Evolutionary conservation across 106 monocot genomes (phyloP).

Genomic region (Apostasia ramifera): DNA sequence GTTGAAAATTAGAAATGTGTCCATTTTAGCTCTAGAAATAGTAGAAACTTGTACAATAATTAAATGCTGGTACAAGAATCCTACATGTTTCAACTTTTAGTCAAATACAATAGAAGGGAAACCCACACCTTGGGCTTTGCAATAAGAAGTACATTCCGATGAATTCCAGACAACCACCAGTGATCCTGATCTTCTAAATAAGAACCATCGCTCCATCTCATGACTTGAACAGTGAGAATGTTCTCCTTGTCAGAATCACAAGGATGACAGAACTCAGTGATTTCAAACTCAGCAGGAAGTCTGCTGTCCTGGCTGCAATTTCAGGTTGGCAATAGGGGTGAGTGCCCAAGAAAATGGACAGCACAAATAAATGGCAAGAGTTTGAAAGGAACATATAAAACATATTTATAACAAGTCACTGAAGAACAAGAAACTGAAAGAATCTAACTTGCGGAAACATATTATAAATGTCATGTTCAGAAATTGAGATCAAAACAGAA

Average conservation of each 20-base stretch:
- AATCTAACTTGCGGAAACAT: no score
- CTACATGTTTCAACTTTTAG: not conserved
- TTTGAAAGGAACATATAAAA: not conserved
- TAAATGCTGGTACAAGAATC: no score
- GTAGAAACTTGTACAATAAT: no score
- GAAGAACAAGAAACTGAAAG: no score
- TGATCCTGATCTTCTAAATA: constrained; percentile 99
- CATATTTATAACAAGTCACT: no score
- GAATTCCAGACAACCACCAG: constrained; percentile 99
- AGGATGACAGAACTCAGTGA: constrained; percentile 74
- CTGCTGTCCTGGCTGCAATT: constrained; percentile 87
- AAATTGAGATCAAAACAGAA: no score
- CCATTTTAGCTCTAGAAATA: not conserved
- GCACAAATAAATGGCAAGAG: not conserved
- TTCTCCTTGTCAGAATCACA: constrained; percentile 75
- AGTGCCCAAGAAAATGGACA: not conserved
- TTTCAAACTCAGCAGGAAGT: constrained; percentile 99
- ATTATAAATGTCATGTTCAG: no score
- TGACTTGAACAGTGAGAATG: constrained; percentile 88
- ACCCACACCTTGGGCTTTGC: constrained; percentile 69
- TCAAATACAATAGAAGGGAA: not conserved
- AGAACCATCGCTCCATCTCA: constrained; percentile 98
- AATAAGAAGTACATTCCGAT: constrained; percentile 82
- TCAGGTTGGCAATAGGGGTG: not conserved
- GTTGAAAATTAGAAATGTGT: not conserved